Base-by-base conservation (phyloP, 1,139 yeast genomes). In the Protomyces pachydermus region DNA sequence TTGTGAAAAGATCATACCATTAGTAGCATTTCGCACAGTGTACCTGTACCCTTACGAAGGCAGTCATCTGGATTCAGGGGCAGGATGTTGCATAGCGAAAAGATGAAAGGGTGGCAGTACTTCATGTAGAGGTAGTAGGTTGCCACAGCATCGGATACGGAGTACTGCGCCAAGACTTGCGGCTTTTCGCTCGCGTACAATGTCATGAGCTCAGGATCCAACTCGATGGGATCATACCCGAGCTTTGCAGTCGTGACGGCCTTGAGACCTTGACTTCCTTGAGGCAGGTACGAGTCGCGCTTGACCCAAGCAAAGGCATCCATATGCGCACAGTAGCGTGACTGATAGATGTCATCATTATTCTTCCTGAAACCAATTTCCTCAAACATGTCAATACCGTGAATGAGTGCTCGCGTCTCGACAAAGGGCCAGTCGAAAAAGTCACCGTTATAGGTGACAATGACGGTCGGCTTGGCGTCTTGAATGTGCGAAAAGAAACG, bases 371-470 rank as follows among this genome's bases (percentile, higher is more conserved):
- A 95, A 1, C 99, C 99, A 71, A 93, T 93, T 74, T 93, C 98
- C 61, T 87, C 87, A 73, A 84, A 88, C 95, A 95, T 86, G 74
- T 88, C 87, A 69, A 95, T 74, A 28, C 90, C 97, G 74, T 93
- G 95, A 66, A 83, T 82, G 42, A 85, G 77, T 1, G 97, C 86
- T 72, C 99, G 80, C 16, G 88, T 85, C 70, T 91, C 98, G 4
- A 95, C 95, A 74, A 91, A 95, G 1, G 99, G 99, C 98, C 98
- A 95, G 80, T 95, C 99, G 76, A 95, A 95, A 72, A 91, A 91
- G 74, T 95, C 99, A 79, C 99, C 99, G 77, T 95, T 95, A 72
- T 90, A 95, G 0, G 98, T 93, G 0, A 97, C 96, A 64, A 95
- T 93, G 12, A 93, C 97, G 0, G 98, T 91, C 0, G 99, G 98